These are phyloP conservation scores for Mycena sanguinolenta DNA, from an alignment of 768 basidiomycete species.

Conservation along the genomic window DNA sequence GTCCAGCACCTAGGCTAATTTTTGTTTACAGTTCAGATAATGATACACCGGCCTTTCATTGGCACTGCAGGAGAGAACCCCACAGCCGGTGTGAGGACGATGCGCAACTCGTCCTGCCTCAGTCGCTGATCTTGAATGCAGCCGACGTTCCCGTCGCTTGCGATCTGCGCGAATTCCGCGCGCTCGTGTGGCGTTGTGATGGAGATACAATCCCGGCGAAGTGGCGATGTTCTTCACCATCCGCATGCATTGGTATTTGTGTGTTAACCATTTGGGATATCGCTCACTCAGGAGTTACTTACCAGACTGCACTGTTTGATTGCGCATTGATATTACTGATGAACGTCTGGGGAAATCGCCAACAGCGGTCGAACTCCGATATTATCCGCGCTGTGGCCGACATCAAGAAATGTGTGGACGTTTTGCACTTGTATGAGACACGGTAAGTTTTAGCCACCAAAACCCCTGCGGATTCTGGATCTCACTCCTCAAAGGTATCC, in stretches of 20 bases:
- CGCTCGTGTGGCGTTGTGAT: too few species aligned
- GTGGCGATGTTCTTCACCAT: too few species aligned
- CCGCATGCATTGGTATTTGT: too few species aligned
- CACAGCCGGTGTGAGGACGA: neutral
- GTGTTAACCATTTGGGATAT: too few species aligned
- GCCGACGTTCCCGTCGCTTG: slow-evolving; percentile 50
- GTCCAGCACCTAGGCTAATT: neutral
- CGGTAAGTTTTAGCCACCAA: slow-evolving; percentile 2
- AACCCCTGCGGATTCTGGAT: neutral
- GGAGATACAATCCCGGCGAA: too few species aligned
- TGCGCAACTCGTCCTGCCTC: too few species aligned
- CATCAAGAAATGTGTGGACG: slow-evolving; percentile 26
- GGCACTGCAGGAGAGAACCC: slow-evolving; percentile 38
- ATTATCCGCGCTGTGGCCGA: slow-evolving; percentile 13
- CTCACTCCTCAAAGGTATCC: slow-evolving; percentile 18
- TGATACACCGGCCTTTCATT: slow-evolving; percentile 63
- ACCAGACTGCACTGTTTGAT: slow-evolving; percentile 21
- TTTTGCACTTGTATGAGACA: slow-evolving; percentile 23
- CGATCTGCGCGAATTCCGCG: too few species aligned
- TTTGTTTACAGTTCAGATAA: slow-evolving; percentile 48
- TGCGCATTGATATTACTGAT: slow-evolving; percentile 22
- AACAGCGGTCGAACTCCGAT: neutral
- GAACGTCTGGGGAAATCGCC: slow-evolving; percentile 22
- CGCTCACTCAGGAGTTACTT: slow-evolving; percentile 15
- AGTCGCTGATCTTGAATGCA: neutral